Percentiles rank a stretch among this genome's conserved stretches.
These are phyloP conservation scores for Exophiala viscosa DNA, from an alignment of 2,329 filamentous ascomycete species.

Conservation along the genomic window DNA sequence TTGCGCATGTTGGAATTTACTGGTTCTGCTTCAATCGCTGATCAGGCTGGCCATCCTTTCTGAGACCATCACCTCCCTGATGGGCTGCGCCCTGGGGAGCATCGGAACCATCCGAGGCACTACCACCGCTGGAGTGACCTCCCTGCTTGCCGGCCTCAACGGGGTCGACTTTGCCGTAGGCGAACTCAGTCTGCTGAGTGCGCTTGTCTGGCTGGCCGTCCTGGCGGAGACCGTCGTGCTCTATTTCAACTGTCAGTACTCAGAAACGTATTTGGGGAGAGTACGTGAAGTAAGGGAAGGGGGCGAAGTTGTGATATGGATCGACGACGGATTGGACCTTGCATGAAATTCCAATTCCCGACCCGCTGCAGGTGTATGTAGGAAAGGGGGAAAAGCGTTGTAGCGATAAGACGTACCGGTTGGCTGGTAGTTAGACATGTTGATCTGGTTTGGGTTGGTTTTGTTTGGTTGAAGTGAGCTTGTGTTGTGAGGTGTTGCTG, in stretches of 20 bases:
- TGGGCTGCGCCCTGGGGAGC: slow-evolving; percentile 14
- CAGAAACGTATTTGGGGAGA: not conserved
- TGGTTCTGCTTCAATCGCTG: slow-evolving; percentile 25
- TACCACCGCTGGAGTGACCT: slow-evolving; percentile 15
- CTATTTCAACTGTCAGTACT: slow-evolving; percentile 1
- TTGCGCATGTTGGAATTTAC: not conserved
- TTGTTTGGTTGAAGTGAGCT: slow-evolving; percentile 9
- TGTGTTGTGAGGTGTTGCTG: not conserved
- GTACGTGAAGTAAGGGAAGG: not conserved
- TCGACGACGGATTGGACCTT: no score
- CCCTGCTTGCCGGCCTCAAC: slow-evolving; percentile 26
- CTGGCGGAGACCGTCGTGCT: slow-evolving; percentile 28
- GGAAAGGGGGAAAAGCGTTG: not conserved
- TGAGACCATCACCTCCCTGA: slow-evolving; percentile 17
- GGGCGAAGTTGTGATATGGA: not conserved
- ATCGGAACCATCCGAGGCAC: slow-evolving; percentile 3
- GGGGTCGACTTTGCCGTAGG: slow-evolving; percentile 27
- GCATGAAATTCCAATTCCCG: no score
- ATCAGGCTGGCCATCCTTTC: slow-evolving; percentile 25
- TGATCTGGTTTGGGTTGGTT: slow-evolving; percentile 1
- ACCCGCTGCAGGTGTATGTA: not conserved
- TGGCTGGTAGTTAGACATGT: slow-evolving; percentile 28
- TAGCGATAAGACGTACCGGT: slow-evolving; percentile 16
- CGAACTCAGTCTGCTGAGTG: slow-evolving; percentile 21
- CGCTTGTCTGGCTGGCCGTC: slow-evolving; percentile 24